phyloP scores from a whole-genome alignment of 129 eudicot species.

The Dittrichia graveolens region DNA sequence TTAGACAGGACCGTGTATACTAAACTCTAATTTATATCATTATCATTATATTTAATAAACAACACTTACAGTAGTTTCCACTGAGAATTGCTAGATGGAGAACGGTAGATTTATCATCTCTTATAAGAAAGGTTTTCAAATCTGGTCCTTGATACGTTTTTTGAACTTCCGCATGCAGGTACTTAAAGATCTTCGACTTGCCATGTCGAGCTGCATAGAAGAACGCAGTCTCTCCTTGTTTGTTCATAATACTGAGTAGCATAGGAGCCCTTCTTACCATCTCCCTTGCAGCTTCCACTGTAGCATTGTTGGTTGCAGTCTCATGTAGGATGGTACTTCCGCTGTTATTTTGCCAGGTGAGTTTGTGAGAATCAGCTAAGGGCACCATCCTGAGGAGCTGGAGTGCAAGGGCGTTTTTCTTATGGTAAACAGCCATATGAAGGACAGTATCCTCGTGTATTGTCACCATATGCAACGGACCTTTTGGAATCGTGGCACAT shows the following conservation, averaged over 20 bases:
- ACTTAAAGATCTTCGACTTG: constrained; percentile 26
- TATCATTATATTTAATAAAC: neutral
- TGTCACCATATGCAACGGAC: constrained; percentile 35
- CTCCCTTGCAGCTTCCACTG: constrained; percentile 13
- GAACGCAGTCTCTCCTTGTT: constrained; percentile 32
- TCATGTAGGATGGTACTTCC: constrained; percentile 45
- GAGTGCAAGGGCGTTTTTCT: constrained; percentile 15
- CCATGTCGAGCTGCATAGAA: constrained; percentile 37
- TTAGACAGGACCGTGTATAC: neutral
- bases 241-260: constrained; percentile 27
- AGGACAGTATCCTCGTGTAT: constrained; percentile 34
- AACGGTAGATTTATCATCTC: constrained; percentile 28
- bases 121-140: constrained; percentile 1
- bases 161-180: constrained; percentile 14
- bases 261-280: constrained; percentile 30
- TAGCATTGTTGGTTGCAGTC: constrained; percentile 23
- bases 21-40: neutral
- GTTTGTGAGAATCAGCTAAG: neutral
- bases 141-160: constrained; percentile 3
- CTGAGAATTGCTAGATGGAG: constrained; percentile 34
- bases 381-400: constrained; percentile 16
- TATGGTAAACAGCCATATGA: constrained; percentile 37
- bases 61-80: constrained; percentile 34
- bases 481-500: constrained; percentile 27
- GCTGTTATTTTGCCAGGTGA: neutral